phyloP scores from a whole-genome alignment of 495 filamentous ascomycete genomes.

The Parathielavia hyrcaniae region DNA sequence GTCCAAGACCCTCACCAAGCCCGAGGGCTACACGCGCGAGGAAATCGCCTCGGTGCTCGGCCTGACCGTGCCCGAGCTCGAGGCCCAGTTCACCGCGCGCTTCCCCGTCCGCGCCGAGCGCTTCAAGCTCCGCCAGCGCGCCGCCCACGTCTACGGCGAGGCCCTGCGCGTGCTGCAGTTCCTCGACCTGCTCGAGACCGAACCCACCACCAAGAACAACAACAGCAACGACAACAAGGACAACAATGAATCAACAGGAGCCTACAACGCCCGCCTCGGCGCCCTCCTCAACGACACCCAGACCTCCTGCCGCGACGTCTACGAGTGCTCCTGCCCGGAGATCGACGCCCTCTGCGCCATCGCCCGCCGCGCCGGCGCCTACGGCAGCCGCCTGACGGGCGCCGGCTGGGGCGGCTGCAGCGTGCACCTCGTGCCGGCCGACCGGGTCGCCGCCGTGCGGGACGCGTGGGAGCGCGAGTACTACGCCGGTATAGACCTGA shows the following conservation, averaged over 20 bases:
- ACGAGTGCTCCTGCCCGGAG: slow-evolving; percentile 86
- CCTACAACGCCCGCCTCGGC: slow-evolving; percentile 66
- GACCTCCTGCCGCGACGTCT: slow-evolving; percentile 70
- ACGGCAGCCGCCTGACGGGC: slow-evolving; percentile 82
- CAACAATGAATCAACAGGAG: slow-evolving; percentile 44
- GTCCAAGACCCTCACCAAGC: slow-evolving; percentile 58
- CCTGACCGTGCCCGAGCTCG: slow-evolving; percentile 62
- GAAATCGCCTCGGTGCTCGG: slow-evolving; percentile 72
- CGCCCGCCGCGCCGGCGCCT: slow-evolving; percentile 68
- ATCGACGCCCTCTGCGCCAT: slow-evolving; percentile 81
- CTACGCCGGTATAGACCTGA: slow-evolving; percentile 71
- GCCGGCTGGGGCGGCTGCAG: slow-evolving; percentile 96
- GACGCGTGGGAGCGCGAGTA: slow-evolving; percentile 73
- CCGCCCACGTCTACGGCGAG: slow-evolving; percentile 84
- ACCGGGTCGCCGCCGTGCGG: slow-evolving; percentile 77
- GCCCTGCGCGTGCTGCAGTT: slow-evolving; percentile 81
- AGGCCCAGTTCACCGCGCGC: slow-evolving; percentile 66
- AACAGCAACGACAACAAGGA: no score
- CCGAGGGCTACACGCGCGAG: slow-evolving; percentile 79
- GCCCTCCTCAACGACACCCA: slow-evolving; percentile 85
- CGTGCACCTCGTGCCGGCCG: slow-evolving; percentile 83
- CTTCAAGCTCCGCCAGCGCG: slow-evolving; percentile 83
- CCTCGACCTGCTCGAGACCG: slow-evolving; percentile 55
- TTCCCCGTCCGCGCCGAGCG: slow-evolving; percentile 82
- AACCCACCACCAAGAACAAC: slow-evolving; percentile 26